phyloP scores from a whole-genome alignment of 768 basidiomycete species.

The Cytidiella melzeri region DNA sequence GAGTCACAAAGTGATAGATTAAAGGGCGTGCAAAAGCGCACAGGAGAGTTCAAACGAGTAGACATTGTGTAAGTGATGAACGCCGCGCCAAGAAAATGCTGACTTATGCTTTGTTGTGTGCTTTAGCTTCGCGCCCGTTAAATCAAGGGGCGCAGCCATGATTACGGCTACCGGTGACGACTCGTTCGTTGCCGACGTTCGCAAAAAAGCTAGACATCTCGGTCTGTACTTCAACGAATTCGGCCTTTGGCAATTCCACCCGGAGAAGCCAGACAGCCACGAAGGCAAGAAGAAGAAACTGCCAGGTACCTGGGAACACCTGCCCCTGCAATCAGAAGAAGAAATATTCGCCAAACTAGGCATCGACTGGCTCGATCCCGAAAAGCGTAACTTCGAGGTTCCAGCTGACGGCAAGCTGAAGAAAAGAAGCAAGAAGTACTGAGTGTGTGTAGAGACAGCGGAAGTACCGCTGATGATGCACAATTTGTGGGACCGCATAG shows the following conservation, averaged over 20 bases:
- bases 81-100: too few relatives aligned
- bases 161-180: conserved; percentile 52
- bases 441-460: too few relatives aligned
- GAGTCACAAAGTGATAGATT: conserved; percentile 22
- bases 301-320: conserved; percentile 41
- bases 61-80: conserved; percentile 22
- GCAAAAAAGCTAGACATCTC: conserved; percentile 34
- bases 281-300: conserved; percentile 6
- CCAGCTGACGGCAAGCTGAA: too few relatives aligned
- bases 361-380: conserved; percentile 35
- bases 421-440: too few relatives aligned
- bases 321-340: conserved; percentile 39
- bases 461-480: too few relatives aligned
- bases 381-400: conserved; percentile 20
- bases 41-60: conserved; percentile 20
- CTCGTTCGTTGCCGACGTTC: conserved; percentile 39
- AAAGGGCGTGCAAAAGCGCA: conserved; percentile 16
- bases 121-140: conserved; percentile 38
- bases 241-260: conserved; percentile 59
- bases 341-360: conserved; percentile 39
- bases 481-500: too few relatives aligned
- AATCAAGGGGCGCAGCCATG: conserved; percentile 46
- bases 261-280: conserved; percentile 2
- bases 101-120: too few relatives aligned
- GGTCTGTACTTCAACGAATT: conserved; percentile 52